Evolutionary conservation across 2,329 filamentous ascomycete species (phyloP), one percentile per base, ranked within the genome.

Genomic region (Penicillium sp.): DNA sequence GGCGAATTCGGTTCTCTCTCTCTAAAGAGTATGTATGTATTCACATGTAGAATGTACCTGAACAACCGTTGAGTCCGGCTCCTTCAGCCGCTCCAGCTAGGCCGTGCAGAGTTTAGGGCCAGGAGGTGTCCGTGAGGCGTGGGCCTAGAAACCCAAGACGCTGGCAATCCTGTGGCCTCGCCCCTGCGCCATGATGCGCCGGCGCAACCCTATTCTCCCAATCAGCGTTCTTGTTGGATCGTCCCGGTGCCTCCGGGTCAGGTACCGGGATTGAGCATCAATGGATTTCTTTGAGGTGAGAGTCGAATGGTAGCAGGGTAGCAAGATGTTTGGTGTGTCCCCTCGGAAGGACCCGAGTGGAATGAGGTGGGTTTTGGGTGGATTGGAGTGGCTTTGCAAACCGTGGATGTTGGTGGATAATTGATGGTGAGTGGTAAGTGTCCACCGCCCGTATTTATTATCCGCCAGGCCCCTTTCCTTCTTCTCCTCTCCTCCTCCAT

Each of bases 201-300:
- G 52, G 49, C 49, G 18, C 42, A 50, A 52, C 30, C 43, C 21
- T 17, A 42, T 52, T 30, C 23, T 49, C 10, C 53, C 53, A 59
- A 59, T 56, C 54, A 59, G 33, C 4, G 33, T 26, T 3, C 7
- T 15, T 36, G 15, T 9, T 39, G 30, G 13, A 10, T 29, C 32
- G 20, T 17, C 44, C 55, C 52, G 52, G 40, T 20, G 32, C 15
- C n/a, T 51, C 54, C 54, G 46, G 36, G 12, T 39, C 52, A 47
- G 50, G 56, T 50, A 52, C 55, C 24, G 5, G 21, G 36, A 24
- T 48, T 42, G 44, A 23, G 43, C 13, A 23, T 47, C 37, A 30
- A 26, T 24, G n/a, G 29, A 21, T 15, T 4, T 46, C 13, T 26
- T n/a, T n/a, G n/a, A n/a, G n/a, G n/a, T n/a, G n/a, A n/a, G n/a